Conservation (phyloP, 768 basidiomycete species). For the Naematelia encephala region DNA sequence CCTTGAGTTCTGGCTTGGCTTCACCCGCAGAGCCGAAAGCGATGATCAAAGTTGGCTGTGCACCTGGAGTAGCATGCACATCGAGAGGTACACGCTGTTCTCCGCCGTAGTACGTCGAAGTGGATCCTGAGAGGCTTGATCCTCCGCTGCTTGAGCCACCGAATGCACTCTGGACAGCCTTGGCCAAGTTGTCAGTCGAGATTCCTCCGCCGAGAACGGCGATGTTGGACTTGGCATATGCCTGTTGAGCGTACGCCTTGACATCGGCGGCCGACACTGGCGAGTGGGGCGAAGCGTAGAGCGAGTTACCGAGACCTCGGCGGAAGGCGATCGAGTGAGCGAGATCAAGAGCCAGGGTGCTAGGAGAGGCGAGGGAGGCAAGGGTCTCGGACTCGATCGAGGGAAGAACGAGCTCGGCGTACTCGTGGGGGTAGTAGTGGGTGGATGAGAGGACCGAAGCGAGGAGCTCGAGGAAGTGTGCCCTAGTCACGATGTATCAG, state of each 20-base stretch:
- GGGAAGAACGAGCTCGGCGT: conserved; percentile 56
- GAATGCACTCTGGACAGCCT: conserved; percentile 70
- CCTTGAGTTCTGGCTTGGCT: conserved; percentile 64
- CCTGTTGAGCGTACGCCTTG: conserved; percentile 66
- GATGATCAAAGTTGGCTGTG: conserved; percentile 70
- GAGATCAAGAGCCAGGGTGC: conserved; percentile 71
- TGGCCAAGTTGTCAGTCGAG: conserved; percentile 62
- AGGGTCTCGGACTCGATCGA: conserved; percentile 68
- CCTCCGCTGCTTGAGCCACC: conserved; percentile 52
- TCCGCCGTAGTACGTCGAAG: conserved; percentile 72
- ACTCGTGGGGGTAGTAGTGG: conserved; percentile 59
- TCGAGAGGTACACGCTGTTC: conserved; percentile 66
- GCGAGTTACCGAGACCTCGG: conserved; percentile 81
- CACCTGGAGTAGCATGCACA: conserved; percentile 56
- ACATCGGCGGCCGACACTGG: conserved; percentile 57
- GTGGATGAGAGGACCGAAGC: conserved; percentile 77
- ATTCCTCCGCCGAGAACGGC: conserved; percentile 87
- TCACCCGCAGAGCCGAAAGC: conserved; percentile 75
- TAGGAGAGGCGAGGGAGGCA: conserved; percentile 61
- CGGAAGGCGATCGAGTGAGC: conserved; percentile 93
- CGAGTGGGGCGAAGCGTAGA: conserved; percentile 73
- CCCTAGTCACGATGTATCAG: conserved; percentile 54
- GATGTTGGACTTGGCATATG: conserved; percentile 74
- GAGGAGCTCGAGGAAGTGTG: conserved; percentile 85
- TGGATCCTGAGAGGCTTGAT: conserved; percentile 51